Percentiles rank a stretch among this genome's conserved stretches.
Evolutionary conservation across 2,329 filamentous ascomycete genomes (phyloP).

Genomic region (Colletotrichum abscissum): DNA sequence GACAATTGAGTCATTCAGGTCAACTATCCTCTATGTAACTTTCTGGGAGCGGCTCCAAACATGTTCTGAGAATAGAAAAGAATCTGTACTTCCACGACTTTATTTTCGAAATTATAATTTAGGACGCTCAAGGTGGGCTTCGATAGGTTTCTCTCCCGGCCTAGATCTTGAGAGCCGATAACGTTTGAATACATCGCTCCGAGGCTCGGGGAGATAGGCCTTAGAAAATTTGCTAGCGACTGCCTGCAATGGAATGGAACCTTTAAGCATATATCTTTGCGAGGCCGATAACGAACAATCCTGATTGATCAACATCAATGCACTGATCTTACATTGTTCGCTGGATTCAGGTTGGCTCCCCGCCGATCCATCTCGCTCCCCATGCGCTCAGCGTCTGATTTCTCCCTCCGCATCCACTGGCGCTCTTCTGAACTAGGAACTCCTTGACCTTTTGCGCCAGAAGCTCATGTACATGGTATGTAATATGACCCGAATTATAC

Average conservation of each 20-base stretch:
- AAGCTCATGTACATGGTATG: neutral
- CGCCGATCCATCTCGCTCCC: slow-evolving; percentile 8
- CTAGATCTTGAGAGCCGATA: neutral
- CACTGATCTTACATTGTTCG: neutral
- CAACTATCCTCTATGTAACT: no score
- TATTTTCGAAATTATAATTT: no score
- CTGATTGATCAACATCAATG: neutral
- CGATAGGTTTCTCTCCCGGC: no score
- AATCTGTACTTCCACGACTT: no score
- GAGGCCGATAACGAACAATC: neutral
- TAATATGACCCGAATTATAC: slow-evolving; percentile 44
- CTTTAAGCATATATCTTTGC: neutral
- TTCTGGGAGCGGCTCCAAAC: no score
- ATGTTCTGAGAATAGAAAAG: no score
- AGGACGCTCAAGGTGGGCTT: no score
- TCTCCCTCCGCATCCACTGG: neutral
- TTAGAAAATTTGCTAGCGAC: no score
- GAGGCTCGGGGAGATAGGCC: neutral
- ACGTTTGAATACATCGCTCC: neutral
- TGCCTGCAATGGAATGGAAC: neutral
- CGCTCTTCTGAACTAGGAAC: slow-evolving; percentile 9
- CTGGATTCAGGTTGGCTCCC: neutral
- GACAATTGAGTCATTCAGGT: no score
- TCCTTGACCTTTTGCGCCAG: slow-evolving; percentile 11
- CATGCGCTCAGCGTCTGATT: neutral